phyloP scores from a whole-genome alignment of 768 basidiomycete species.

The Serendipita sp. region DNA sequence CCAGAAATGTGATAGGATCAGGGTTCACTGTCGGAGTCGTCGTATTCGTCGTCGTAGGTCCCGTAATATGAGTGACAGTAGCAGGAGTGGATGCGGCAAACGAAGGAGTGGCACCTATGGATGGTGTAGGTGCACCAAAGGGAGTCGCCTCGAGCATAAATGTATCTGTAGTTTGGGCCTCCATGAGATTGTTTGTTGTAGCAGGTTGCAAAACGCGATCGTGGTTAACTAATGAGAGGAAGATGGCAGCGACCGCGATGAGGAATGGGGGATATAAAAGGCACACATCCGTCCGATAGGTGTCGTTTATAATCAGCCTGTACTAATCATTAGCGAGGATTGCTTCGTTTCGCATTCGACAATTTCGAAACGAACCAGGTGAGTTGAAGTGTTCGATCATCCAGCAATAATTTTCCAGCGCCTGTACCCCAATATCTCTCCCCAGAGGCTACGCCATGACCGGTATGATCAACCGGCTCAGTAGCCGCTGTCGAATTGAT shows the following conservation, averaged over 20 bases:
- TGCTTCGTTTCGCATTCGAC: not conserved
- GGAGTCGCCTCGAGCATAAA: slow-evolving; percentile 17
- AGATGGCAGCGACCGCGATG: slow-evolving; percentile 82
- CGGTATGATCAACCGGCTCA: slow-evolving; percentile 42
- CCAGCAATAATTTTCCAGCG: slow-evolving; percentile 60
- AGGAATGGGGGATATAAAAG: slow-evolving; percentile 92
- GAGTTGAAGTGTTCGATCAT: slow-evolving; percentile 64
- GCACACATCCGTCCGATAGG: slow-evolving; percentile 82
- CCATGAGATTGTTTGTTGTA: slow-evolving; percentile 20
- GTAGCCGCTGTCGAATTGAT: slow-evolving; percentile 12
- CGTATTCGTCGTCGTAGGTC: slow-evolving; percentile 8
- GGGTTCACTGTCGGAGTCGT: slow-evolving; percentile 22
- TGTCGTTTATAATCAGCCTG: slow-evolving; percentile 96
- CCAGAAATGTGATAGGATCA: slow-evolving; percentile 69
- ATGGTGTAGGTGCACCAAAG: slow-evolving; percentile 18
- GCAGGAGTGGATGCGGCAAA: slow-evolving; percentile 12
- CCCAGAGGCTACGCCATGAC: slow-evolving; percentile 29
- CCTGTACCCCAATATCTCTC: slow-evolving; percentile 69
- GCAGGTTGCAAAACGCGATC: slow-evolving; percentile 29
- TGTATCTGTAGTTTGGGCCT: slow-evolving; percentile 11
- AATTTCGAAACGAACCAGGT: slow-evolving; percentile 51
- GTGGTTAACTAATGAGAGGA: slow-evolving; percentile 70
- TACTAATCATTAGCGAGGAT: not conserved
- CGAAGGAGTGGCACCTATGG: slow-evolving; percentile 9
- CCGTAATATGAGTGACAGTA: slow-evolving; percentile 25